A percentile compares a stretch with the other conserved stretches of the same genome.
These are phyloP conservation scores for Wickerhamomyces mucosus DNA, from an alignment of 805 yeast genomes.

Conservation along the genomic window DNA sequence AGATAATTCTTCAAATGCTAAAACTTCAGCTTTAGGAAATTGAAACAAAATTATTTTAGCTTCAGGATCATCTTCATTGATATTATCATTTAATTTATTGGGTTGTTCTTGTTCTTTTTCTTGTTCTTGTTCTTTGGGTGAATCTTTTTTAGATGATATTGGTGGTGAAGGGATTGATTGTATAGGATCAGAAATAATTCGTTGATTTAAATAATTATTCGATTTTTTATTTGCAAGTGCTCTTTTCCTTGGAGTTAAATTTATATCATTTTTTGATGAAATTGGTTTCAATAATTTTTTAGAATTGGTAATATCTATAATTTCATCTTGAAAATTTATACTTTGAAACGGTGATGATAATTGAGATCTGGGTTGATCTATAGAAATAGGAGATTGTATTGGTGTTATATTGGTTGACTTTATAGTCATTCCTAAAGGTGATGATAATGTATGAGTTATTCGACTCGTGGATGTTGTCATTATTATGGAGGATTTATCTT, in stretches of 20 bases:
- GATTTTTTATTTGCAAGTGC: slow-evolving; percentile 16
- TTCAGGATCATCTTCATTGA: slow-evolving; percentile 5
- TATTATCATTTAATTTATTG: too few species aligned
- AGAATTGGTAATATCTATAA: slow-evolving; percentile 15
- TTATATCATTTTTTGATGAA: slow-evolving; percentile 6
- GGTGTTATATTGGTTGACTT: background rate
- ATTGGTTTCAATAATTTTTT: slow-evolving; percentile 15
- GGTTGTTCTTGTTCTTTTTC: background rate
- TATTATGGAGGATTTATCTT: too few species aligned
- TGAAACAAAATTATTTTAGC: slow-evolving; percentile 13
- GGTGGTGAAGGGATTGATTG: slow-evolving; percentile 1
- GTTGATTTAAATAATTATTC: background rate
- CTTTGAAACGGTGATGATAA: background rate
- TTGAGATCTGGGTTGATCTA: too few species aligned
- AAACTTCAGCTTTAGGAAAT: slow-evolving; percentile 14
- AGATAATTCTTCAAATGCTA: slow-evolving; percentile 15
- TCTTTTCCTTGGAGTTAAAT: slow-evolving; percentile 15
- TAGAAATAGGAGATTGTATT: background rate
- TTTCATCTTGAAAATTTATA: slow-evolving; percentile 5
- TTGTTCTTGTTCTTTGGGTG: background rate
- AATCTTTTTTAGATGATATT: slow-evolving; percentile 1
- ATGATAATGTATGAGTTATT: too few species aligned
- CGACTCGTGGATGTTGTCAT: too few species aligned
- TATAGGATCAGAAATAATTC: background rate
- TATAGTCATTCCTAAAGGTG: too few species aligned